Evolutionary conservation across 805 yeast species (phyloP).

Genomic region (Yarrowia sp.): DNA sequence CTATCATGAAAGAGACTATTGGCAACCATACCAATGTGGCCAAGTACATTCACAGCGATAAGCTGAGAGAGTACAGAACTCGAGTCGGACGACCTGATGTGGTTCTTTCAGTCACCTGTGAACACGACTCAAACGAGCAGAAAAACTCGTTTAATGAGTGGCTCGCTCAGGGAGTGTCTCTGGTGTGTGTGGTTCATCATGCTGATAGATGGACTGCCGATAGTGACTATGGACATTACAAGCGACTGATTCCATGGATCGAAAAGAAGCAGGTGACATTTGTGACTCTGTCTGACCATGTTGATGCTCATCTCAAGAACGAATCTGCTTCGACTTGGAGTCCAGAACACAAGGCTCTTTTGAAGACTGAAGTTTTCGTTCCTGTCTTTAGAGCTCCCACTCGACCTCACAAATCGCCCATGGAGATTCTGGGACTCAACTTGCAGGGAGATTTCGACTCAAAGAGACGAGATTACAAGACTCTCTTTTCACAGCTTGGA

Average conservation of each 20-base stretch:
- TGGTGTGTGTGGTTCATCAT: conserved; percentile 13
- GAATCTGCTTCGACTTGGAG: conserved; percentile 6
- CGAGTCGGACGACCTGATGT: conserved; percentile 5
- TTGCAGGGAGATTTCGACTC: conserved; percentile 18
- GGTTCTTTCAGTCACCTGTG: conserved; percentile 11
- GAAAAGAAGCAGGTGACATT: conserved; percentile 14
- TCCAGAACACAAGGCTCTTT: background rate
- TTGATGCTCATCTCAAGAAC: background rate
- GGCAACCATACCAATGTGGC: conserved; percentile 18
- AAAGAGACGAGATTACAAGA: conserved; percentile 12
- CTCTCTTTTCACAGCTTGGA: background rate
- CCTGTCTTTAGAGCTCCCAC: conserved; percentile 9
- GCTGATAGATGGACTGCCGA: conserved; percentile 16
- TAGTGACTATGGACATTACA: conserved; percentile 20
- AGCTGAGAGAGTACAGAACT: background rate
- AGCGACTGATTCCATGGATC: conserved; percentile 14
- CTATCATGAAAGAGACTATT: conserved; percentile 7
- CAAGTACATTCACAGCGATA: background rate
- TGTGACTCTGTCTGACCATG: conserved; percentile 15
- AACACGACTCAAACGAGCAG: conserved; percentile 8
- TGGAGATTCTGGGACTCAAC: conserved; percentile 5
- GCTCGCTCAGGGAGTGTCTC: conserved; percentile 3
- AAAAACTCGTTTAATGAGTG: conserved; percentile 1
- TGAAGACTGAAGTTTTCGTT: background rate
- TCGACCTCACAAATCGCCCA: conserved; percentile 23